Percentiles rank a stretch among this genome's conserved stretches.
These are phyloP conservation scores for Fusarium compactum DNA, from an alignment of 2,329 filamentous ascomycete genomes.

Conservation along the genomic window DNA sequence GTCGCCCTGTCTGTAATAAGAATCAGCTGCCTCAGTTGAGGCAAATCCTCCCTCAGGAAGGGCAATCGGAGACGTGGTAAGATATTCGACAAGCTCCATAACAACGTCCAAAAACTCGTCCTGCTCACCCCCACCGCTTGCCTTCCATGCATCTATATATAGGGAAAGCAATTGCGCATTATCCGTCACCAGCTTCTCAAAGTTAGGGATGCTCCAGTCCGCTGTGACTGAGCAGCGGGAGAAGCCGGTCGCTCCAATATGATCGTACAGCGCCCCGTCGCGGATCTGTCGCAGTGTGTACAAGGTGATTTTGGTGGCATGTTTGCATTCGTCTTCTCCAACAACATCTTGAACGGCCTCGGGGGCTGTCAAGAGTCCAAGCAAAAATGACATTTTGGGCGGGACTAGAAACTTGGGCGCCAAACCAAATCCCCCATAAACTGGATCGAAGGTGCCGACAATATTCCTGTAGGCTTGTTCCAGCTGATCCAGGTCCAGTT, in stretches of 20 bases:
- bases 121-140: slow-evolving; percentile 63
- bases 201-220: slow-evolving; percentile 95
- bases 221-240: slow-evolving; percentile 86
- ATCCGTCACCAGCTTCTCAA: slow-evolving; percentile 97
- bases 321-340: slow-evolving; percentile 80
- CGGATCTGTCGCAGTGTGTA: slow-evolving; percentile 82
- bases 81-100: slow-evolving; percentile 86
- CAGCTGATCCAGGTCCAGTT: slow-evolving; percentile 87
- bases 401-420: slow-evolving; percentile 93
- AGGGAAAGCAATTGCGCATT: slow-evolving; percentile 87
- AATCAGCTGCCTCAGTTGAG: slow-evolving; percentile 92
- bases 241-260: slow-evolving; percentile 66
- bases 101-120: slow-evolving; percentile 82
- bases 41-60: slow-evolving; percentile 80
- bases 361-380: slow-evolving; percentile 79
- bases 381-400: slow-evolving; percentile 83
- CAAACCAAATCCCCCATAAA: slow-evolving; percentile 82
- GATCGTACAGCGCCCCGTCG: slow-evolving; percentile 67
- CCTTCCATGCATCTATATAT: slow-evolving; percentile 87
- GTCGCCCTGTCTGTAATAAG: slow-evolving; percentile 78
- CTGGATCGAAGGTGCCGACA: slow-evolving; percentile 80
- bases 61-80: slow-evolving; percentile 77
- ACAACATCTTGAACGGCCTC: slow-evolving; percentile 84
- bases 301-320: slow-evolving; percentile 82
- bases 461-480: slow-evolving; percentile 91